Evolutionary conservation across 768 basidiomycete species (phyloP), one percentile per base, ranked within the genome.

Genomic region (Agrocybe praecox): DNA sequence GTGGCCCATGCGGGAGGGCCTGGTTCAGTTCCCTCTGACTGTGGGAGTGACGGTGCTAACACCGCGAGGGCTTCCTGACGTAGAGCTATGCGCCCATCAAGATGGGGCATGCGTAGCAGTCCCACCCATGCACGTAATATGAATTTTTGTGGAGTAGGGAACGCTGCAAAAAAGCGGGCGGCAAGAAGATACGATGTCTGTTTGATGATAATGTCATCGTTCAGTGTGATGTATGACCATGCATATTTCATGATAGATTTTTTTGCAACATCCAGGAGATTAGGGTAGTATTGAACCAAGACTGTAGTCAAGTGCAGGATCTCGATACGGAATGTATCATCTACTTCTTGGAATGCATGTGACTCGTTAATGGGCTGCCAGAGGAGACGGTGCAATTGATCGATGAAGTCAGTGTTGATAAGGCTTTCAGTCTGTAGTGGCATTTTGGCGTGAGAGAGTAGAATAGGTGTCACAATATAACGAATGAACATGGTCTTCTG

Each of bases 201-300:
- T 70, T 94, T 96, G 65, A 97, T 92, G 18, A 95, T 86, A 6
- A 89, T 82, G 69, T 98, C 97, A 42, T 96, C 93, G 53, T 79
- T 87, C 50, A 66, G 66, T 6, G 81, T 82, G 62, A 96, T 91
- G 64, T 88, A 92, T 64, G 88, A 83, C 94, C 94, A 98, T 18
- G 94, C 92, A 55, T 90, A 90, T 69, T 90, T 92, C 75, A 98
- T 95, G 62, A 98, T 87, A 57, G 96, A 92, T 69, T 95, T 98
- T 72, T 90, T 86, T 34, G 83, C 85, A 45, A 93, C 89, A 56
- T 85, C 85, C 43, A 97, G 78, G n/a, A 92, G 71, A n/a, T 84
- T 75, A 2, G 88, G 82, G 61, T 93, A 95, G 64, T 89, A 81
- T 57, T 96, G 90, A 4, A 98, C 89, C 58, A 99, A 81, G 32